Conservation (phyloP, 1,139 yeast genomes). For the Sugiyamaella novakii region DNA sequence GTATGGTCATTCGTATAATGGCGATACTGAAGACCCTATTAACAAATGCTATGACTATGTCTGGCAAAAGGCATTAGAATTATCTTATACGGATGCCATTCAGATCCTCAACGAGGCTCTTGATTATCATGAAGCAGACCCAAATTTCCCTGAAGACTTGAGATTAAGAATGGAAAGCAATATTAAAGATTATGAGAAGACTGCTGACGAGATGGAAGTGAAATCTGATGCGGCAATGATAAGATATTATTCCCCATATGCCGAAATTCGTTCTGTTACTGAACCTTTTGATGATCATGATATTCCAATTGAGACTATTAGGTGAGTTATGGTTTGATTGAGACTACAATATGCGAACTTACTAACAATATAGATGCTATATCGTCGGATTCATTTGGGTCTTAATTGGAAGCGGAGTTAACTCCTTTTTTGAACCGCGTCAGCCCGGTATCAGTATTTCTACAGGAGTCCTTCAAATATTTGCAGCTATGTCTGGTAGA, state of each 20-base stretch:
- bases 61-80: conserved; percentile 18
- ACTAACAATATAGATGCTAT: conserved; percentile 50
- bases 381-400: conserved; percentile 58
- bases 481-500: conserved; percentile 58
- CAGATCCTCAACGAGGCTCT: conserved; percentile 46
- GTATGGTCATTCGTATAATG: conserved; percentile 18
- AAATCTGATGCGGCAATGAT: conserved; percentile 49
- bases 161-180: background rate
- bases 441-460: conserved; percentile 52
- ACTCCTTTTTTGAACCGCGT: conserved; percentile 60
- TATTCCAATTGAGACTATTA: conserved; percentile 57
- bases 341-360: conserved; percentile 20
- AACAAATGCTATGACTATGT: conserved; percentile 13
- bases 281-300: conserved; percentile 50
- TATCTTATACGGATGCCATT: conserved; percentile 48
- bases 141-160: conserved; percentile 49
- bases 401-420: conserved; percentile 56
- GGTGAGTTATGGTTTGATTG: conserved; percentile 35
- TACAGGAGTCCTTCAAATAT: conserved; percentile 56
- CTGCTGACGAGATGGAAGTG: conserved; percentile 35
- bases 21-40: conserved; percentile 9
- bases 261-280: conserved; percentile 53
- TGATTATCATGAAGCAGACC: conserved; percentile 50
- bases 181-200: conserved; percentile 1
- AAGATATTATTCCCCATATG: conserved; percentile 53